Conservation (phyloP, 164 flowering plant species). For the Tinospora cordifolia region DNA sequence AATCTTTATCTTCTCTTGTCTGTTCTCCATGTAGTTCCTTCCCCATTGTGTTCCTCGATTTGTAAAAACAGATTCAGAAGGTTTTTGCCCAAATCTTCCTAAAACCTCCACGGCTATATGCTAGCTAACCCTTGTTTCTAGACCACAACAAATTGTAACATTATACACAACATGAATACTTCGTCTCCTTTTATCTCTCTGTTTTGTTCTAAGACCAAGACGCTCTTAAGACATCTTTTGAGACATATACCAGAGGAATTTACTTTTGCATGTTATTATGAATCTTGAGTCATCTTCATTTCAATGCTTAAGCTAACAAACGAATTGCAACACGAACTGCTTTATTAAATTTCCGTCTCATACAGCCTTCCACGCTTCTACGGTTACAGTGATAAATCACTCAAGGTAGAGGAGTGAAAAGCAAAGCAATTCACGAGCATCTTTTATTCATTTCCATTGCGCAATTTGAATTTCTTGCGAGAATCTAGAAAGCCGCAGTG, state of each 20-base stretch:
- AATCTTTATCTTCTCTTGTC: neutral
- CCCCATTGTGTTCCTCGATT: conserved; percentile 6
- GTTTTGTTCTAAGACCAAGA: neutral
- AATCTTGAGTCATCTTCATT: too few species aligned
- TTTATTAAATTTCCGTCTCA: too few species aligned
- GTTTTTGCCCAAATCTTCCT: conserved; percentile 14
- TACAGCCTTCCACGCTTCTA: too few species aligned
- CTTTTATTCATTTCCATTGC: too few species aligned
- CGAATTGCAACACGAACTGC: too few species aligned
- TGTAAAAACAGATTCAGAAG: conserved; percentile 28
- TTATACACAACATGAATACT: conserved; percentile 13
- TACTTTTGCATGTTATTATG: neutral
- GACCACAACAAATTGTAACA: conserved; percentile 21
- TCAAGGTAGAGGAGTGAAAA: too few species aligned
- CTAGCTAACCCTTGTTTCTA: conserved; percentile 21
- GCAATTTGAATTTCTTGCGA: too few species aligned
- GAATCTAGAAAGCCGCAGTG: too few species aligned
- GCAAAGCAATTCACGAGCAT: too few species aligned
- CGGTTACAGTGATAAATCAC: too few species aligned
- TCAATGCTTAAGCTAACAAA: too few species aligned
- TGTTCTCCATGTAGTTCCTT: conserved; percentile 1
- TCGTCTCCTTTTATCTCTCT: neutral
- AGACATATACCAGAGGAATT: neutral
- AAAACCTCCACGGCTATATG: conserved; percentile 16
- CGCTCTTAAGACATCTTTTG: neutral